Evolutionary conservation across 139 green algal genomes (phyloP), one percentile per base, ranked within the genome.

Genomic region (Picochlorum sp.): DNA sequence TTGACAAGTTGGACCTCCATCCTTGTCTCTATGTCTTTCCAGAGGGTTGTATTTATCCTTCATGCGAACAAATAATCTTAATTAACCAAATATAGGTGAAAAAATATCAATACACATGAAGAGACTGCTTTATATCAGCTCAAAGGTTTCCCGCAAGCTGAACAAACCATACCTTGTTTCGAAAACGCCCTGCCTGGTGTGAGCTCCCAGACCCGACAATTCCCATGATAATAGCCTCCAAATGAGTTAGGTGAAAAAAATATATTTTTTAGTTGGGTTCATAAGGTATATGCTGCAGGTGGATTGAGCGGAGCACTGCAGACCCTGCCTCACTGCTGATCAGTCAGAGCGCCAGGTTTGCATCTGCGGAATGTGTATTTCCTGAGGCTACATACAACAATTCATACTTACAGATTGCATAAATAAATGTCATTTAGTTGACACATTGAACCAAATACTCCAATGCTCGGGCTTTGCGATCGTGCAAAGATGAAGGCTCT

Each of bases 1-100:
- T 29, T 80, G 73, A 57, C 73, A 80, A 16, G 24, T 50, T 29
- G 45, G 50, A 18, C 58, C 58, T 20, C 49, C 28, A 52, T 61
- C 49, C 14, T 25, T 50, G 35, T 12, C 12, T 9, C 35, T 12
- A 41, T n/a, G 12, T n/a, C 35, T 12, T 12, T 41, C 9, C 35
- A 41, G 12, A 41, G 12, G 12, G 10, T n/a, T 41, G 35, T n/a
- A 41, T 41, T n/a, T 41, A 41, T n/a, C 10, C 9, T n/a, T n/a
- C 12, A n/a, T 41, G 12, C 35, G 9, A 41, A n/a, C 35, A 41
- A 12, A 9, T n/a, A 41, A 9, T 9, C 10, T n/a, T 41, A 12
- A 9, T n/a, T 41, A n/a, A 9, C 35, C 12, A n/a, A 41, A 41
- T 9, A 41, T 41, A 12, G 10, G 35, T 41, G 12, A 41, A n/a